phyloP scores from a whole-genome alignment of 306 rosid genomes.

The Trichosanthes cucumerina region DNA sequence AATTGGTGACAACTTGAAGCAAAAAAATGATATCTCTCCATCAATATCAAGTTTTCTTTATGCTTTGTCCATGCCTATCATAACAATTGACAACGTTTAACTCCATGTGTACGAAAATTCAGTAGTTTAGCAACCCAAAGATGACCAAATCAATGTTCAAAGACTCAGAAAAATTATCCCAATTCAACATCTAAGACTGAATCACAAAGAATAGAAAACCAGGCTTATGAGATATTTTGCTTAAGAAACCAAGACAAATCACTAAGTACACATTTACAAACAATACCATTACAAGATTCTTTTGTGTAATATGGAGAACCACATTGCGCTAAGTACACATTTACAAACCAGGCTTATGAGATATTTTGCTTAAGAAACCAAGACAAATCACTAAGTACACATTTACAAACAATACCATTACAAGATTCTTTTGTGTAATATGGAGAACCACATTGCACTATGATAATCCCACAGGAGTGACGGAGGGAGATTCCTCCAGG shows the following conservation, averaged over 20 bases:
- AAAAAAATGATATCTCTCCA: slow-evolving; percentile 93
- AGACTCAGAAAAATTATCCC: slow-evolving; percentile 1
- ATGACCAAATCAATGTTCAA: slow-evolving; percentile 5
- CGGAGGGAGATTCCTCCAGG: background rate
- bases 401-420: background rate
- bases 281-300: background rate
- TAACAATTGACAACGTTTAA: slow-evolving; percentile 8
- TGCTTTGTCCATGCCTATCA: slow-evolving; percentile 86
- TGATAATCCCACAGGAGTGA: background rate
- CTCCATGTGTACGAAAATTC: background rate
- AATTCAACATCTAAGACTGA: background rate
- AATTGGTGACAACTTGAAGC: slow-evolving; percentile 78
- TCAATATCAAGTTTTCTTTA: slow-evolving; percentile 60
- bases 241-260: background rate
- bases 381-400: background rate
- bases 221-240: background rate
- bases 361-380: background rate
- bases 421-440: background rate
- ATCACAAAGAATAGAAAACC: background rate
- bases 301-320: background rate
- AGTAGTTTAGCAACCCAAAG: slow-evolving; percentile 1
- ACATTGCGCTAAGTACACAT: background rate
- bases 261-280: background rate
- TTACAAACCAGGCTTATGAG: background rate
- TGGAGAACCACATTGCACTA: background rate